These are phyloP conservation scores for Coleophoma crateriformis DNA, from an alignment of 2,329 filamentous ascomycete genomes.

Conservation along the genomic window DNA sequence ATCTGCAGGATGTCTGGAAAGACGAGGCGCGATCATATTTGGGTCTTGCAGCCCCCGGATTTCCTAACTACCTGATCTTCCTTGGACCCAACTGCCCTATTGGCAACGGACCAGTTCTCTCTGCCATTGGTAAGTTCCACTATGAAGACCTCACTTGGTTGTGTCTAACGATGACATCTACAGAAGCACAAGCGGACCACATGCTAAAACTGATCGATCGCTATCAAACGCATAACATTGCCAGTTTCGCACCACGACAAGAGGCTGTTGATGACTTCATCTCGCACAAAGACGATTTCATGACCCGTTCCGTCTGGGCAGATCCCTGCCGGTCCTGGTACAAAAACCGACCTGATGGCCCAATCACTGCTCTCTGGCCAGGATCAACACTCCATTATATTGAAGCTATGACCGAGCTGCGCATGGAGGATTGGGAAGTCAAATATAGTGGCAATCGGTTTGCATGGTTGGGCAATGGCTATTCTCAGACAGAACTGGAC, in stretches of 20 bases:
- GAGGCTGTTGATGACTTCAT: slow-evolving; percentile 45
- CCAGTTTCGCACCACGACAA: slow-evolving; percentile 35
- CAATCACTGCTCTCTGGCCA: slow-evolving; percentile 33
- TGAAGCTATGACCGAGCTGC: slow-evolving; percentile 37
- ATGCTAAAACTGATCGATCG: slow-evolving; percentile 43
- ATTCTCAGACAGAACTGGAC: slow-evolving; percentile 34
- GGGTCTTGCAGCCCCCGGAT: slow-evolving; percentile 8
- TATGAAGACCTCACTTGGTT: background rate
- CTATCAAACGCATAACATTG: slow-evolving; percentile 41
- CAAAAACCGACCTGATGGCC: slow-evolving; percentile 24
- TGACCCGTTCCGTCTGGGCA: slow-evolving; percentile 38
- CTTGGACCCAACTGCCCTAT: slow-evolving; percentile 35
- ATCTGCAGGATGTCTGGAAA: slow-evolving; percentile 15
- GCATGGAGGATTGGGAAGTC: slow-evolving; percentile 41
- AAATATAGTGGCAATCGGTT: slow-evolving; percentile 32
- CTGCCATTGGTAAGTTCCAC: slow-evolving; percentile 24
- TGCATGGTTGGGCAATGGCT: slow-evolving; percentile 33
- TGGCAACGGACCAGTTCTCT: slow-evolving; percentile 34
- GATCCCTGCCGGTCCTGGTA: slow-evolving; percentile 40
- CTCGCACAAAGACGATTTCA: slow-evolving; percentile 36
- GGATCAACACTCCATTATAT: slow-evolving; percentile 43
- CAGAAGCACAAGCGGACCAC: slow-evolving; percentile 41
- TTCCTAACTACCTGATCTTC: slow-evolving; percentile 23
- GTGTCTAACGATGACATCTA: background rate
- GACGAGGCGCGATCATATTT: slow-evolving; percentile 15